A percentile compares a stretch with the other conserved stretches of the same genome.
These are phyloP conservation scores for Apiospora hydei DNA, from an alignment of 2,329 filamentous ascomycete genomes.

Conservation along the genomic window DNA sequence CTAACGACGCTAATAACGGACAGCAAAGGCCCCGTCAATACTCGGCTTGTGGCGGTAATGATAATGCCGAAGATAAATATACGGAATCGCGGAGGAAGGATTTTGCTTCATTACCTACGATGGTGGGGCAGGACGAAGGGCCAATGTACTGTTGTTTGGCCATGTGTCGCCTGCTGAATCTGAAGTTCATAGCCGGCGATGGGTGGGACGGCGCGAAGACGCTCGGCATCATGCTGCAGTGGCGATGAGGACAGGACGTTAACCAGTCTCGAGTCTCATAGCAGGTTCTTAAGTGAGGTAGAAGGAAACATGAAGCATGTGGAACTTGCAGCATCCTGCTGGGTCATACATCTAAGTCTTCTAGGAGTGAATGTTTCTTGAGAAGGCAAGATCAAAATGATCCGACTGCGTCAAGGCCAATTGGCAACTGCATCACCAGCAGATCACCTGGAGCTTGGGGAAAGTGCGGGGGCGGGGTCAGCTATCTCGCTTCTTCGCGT, in stretches of 20 bases:
- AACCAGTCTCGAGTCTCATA: no score
- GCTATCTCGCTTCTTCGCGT: not conserved
- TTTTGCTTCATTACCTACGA: no score
- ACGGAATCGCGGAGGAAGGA: not conserved
- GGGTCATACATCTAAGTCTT: no score
- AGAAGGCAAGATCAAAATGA: no score
- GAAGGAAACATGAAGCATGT: no score
- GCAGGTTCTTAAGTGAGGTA: no score
- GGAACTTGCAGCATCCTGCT: no score
- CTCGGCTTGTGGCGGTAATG: not conserved
- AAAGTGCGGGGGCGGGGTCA: constrained; percentile 4
- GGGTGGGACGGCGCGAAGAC: not conserved
- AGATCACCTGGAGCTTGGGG: not conserved
- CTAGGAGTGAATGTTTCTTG: no score
- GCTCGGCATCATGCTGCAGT: not conserved
- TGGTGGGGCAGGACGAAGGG: no score
- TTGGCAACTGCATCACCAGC: no score
- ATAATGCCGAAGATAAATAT: not conserved
- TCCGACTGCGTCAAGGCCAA: no score
- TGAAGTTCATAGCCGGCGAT: not conserved
- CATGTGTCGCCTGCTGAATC: not conserved
- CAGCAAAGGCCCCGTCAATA: not conserved
- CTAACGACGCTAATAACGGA: not conserved
- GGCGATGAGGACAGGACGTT: not conserved
- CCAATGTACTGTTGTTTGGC: not conserved